Conservation (phyloP, 1,139 yeast genomes). For the Candida pseudoviswanathii region DNA sequence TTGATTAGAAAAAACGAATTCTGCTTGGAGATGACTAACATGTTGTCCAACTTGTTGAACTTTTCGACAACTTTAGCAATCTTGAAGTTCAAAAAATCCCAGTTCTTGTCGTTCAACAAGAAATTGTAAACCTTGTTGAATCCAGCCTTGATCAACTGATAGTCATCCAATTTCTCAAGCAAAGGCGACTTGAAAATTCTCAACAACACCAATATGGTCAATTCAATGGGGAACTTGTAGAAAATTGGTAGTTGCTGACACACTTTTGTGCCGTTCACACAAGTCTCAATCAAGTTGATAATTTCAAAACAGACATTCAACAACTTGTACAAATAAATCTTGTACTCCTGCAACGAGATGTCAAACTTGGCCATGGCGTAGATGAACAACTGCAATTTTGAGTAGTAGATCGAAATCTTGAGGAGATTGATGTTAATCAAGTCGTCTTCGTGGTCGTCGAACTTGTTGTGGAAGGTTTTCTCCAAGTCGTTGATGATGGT, state of each 20-base stretch:
- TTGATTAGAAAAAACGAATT: slow-evolving; percentile 33
- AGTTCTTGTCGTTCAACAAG: slow-evolving; percentile 23
- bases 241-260: slow-evolving; percentile 44
- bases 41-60: slow-evolving; percentile 24
- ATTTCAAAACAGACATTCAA: slow-evolving; percentile 33
- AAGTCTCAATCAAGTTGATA: slow-evolving; percentile 15
- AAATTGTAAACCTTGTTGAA: slow-evolving; percentile 30
- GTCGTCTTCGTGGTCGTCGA: slow-evolving; percentile 13
- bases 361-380: slow-evolving; percentile 38
- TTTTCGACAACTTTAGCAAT: slow-evolving; percentile 33
- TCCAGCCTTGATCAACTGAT: slow-evolving; percentile 29
- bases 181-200: slow-evolving; percentile 43
- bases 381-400: slow-evolving; percentile 43
- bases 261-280: slow-evolving; percentile 18
- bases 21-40: slow-evolving; percentile 14
- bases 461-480: slow-evolving; percentile 15
- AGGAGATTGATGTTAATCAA: slow-evolving; percentile 25
- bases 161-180: slow-evolving; percentile 32
- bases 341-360: slow-evolving; percentile 32
- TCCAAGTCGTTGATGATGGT: slow-evolving; percentile 38
- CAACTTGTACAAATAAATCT: slow-evolving; percentile 30
- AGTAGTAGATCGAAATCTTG: slow-evolving; percentile 38
- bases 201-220: slow-evolving; percentile 33
- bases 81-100: slow-evolving; percentile 31
- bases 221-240: slow-evolving; percentile 42